Base-by-base conservation (phyloP, 495 filamentous ascomycete genomes). In the Penicillium herquei region DNA sequence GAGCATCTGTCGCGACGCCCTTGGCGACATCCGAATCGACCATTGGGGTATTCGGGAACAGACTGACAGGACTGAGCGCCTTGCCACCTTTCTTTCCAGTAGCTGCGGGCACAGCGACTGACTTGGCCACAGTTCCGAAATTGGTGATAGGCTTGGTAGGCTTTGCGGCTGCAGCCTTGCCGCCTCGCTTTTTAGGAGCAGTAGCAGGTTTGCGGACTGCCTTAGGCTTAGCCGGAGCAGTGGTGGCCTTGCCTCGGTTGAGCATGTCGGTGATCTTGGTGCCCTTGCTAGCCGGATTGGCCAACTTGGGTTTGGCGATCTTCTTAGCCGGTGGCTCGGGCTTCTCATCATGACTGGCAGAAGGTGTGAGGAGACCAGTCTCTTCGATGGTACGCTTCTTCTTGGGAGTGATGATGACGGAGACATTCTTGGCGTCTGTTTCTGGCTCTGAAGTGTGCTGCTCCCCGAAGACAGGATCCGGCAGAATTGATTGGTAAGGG, bases 291-390 rank as follows among this genome's bases (percentile, higher is more conserved):
- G 67, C 65, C 10, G 65, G 70, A 53, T 73, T 69, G 13, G 58
- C 39, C 14, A 56, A 13, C 42, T 55, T 56, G 21, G 21, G 21
- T 26, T 26, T 26, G 57, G 53, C 57, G 0, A 58, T 46, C 26
- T 49, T 54, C 44, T 67, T 64, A n/a, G 52, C 42, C 46, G 64
- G 53, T 50, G 55, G 49, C 14, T 52, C 39, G 30, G 58, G 51
- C 31, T 64, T 59, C 51, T 63, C 77, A 73, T 61, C 81, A 59
- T 61, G 72, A 65, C 64, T 81, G 75, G 78, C 73, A 0, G 77
- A 78, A 44, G 88, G 87, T 11, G 86, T 90, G n/a, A 83, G 79
- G 44, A 89, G 84, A 37, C 82, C 83, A 33, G 66, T 70, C 45
- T 70, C 54, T 14, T 45, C 53, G 39, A 60, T 65, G 31, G 63